Evolutionary conservation across 2,329 filamentous ascomycete genomes (phyloP), one percentile per base, ranked within the genome.

Genomic region (Pyrenophora tritici-repentis): DNA sequence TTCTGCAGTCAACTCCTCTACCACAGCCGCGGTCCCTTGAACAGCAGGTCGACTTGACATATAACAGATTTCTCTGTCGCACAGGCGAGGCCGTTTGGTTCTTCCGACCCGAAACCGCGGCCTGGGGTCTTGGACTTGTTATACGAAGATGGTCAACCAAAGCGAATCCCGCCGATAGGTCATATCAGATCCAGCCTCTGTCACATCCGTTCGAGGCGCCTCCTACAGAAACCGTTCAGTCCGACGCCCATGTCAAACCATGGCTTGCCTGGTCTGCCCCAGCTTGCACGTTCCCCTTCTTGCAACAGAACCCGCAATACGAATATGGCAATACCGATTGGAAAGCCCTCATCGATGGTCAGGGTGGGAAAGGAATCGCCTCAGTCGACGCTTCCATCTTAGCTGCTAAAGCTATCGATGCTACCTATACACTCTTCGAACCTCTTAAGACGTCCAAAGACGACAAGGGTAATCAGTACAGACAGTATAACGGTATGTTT

Each of bases 181-280:
- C 62, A 12, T 81, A 81, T 57, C 59, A 77, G 4, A 65, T 81
- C 6, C 79, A 81, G 55, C 79, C 79, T 4, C 75, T 78, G 8
- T 83, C 73, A 38, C 78, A 75, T 65, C 79, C 79, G 7, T 67
- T 67, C 36, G 61, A 71, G 7, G 61, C 75, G 17, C 72, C 73
- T 9, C 59, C 68, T 20, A 62, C 72, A 4, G 73, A 79, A 37
- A 71, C 78, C 9, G 76, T 81, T 17, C 72, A 74, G 1, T 63
- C 75, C 9, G 74, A 81, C 45, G 62, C 66, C 4, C 65, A 74
- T 10, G 71, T 84, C 32, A 76, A 82, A 32, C 82, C 82, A 0
- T 85, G 81, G 81, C 74, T 84, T 22, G 81, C 82, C 1, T 84
- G 81, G 82, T 82, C 78, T 42, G 77, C 81, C 10, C 82, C 82